phyloP scores from a whole-genome alignment of 345 rosid species.

The Eucalyptus rudis region DNA sequence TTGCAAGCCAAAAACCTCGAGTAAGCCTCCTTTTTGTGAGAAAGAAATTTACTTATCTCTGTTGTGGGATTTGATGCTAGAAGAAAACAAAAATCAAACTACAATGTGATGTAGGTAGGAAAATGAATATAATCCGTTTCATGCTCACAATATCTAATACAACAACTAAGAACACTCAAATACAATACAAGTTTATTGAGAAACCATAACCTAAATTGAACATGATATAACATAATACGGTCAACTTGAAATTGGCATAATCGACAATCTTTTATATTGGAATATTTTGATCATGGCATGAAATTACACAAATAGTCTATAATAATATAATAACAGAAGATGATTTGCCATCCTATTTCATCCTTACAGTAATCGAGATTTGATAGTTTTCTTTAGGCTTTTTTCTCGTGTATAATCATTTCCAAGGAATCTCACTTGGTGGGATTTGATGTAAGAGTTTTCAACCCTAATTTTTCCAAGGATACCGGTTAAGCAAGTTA shows the following conservation, averaged over 20 bases:
- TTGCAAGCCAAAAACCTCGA: background rate
- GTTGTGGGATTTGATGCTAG: background rate
- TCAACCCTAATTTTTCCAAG: background rate
- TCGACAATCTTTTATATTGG: background rate
- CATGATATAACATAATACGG: too few relatives aligned
- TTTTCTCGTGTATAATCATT: background rate
- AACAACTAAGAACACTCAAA: too few relatives aligned
- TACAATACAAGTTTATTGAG: rapidly evolving
- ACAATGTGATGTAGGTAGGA: background rate
- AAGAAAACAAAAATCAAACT: background rate
- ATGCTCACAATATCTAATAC: background rate
- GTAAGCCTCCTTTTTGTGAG: background rate
- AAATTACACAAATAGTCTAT: background rate
- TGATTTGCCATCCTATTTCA: rapidly evolving
- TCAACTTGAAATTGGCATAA: background rate
- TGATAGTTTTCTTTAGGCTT: background rate
- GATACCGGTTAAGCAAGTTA: background rate
- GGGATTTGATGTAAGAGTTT: background rate
- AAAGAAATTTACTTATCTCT: background rate
- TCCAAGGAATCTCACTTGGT: background rate
- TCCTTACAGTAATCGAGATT: background rate
- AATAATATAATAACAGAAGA: rapidly evolving
- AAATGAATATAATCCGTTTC: background rate
- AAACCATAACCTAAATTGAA: background rate
- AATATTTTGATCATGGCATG: background rate